Conservation (phyloP, 129 eudicot species). For the Mikania micrantha region DNA sequence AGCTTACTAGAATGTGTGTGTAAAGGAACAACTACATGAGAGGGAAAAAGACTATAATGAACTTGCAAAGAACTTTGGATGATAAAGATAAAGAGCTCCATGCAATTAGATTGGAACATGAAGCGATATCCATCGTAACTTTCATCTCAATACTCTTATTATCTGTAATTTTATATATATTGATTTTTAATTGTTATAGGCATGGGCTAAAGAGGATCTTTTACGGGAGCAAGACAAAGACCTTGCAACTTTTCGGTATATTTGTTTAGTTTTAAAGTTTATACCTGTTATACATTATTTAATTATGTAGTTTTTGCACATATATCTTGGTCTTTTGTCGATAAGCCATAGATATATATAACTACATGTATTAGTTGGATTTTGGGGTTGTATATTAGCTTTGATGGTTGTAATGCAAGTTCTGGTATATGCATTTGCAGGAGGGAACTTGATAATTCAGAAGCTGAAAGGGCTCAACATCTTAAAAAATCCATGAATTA, state of each 20-base stretch:
- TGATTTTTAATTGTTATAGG: conserved; percentile 31
- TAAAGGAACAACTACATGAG: no score
- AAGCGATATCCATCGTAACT: conserved; percentile 39
- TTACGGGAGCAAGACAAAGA: conserved; percentile 70
- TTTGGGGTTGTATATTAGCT: background rate
- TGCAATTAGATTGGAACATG: conserved; percentile 58
- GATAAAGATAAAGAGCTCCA: no score
- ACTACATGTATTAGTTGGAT: background rate
- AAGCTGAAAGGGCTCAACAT: no score
- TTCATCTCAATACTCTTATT: background rate
- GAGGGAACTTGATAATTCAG: no score
- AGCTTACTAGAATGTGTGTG: no score
- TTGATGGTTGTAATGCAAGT: background rate
- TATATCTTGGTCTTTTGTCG: background rate
- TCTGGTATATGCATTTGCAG: no score
- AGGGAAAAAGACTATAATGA: no score
- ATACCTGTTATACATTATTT: background rate
- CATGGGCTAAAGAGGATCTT: conserved; percentile 91
- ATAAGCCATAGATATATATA: background rate
- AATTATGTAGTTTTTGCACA: background rate
- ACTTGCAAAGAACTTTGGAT: no score
- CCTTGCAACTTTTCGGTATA: conserved; percentile 54
- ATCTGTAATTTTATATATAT: background rate
- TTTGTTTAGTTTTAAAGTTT: background rate
- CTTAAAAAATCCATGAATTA: conserved; percentile 69